A percentile compares a stretch with the other conserved stretches of the same genome.
Evolutionary conservation across 371 early-diverging fungal genomes (phyloP).

Genomic region (Apophysomyces elegans): DNA sequence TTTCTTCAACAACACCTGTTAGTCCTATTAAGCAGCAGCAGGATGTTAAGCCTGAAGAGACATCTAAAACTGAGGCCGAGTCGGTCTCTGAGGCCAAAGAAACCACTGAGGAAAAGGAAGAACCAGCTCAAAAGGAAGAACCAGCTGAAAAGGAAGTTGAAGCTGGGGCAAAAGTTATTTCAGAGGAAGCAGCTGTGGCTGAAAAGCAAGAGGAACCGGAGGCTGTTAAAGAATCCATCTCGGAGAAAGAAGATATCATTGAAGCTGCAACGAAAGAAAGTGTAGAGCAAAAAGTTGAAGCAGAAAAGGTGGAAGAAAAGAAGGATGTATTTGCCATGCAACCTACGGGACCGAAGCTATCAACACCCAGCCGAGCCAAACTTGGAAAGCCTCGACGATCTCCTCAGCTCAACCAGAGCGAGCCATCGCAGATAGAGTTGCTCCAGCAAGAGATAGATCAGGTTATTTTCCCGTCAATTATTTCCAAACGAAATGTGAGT

Average conservation of each 20-base stretch:
- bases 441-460: slow-evolving; percentile 42
- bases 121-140: slow-evolving; percentile 16
- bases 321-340: slow-evolving; percentile 18
- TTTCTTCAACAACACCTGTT: slow-evolving; percentile 6
- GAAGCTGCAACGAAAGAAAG: slow-evolving; percentile 18
- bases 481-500: background rate
- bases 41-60: background rate
- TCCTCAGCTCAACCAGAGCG: slow-evolving; percentile 24
- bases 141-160: slow-evolving; percentile 10
- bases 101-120: slow-evolving; percentile 16
- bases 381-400: slow-evolving; percentile 38
- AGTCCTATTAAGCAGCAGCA: slow-evolving; percentile 7
- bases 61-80: background rate
- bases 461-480: slow-evolving; percentile 15
- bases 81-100: background rate
- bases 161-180: background rate
- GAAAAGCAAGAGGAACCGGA: slow-evolving; percentile 4
- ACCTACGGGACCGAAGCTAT: slow-evolving; percentile 51
- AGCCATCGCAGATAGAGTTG: slow-evolving; percentile 50
- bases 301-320: slow-evolving; percentile 21
- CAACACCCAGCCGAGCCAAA: slow-evolving; percentile 40
- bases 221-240: background rate
- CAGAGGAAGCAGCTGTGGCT: background rate
- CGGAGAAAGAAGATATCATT: slow-evolving; percentile 7
- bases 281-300: slow-evolving; percentile 13